Evolutionary conservation across 306 rosid genomes (phyloP).

Genomic region (Cajanus cajan): DNA sequence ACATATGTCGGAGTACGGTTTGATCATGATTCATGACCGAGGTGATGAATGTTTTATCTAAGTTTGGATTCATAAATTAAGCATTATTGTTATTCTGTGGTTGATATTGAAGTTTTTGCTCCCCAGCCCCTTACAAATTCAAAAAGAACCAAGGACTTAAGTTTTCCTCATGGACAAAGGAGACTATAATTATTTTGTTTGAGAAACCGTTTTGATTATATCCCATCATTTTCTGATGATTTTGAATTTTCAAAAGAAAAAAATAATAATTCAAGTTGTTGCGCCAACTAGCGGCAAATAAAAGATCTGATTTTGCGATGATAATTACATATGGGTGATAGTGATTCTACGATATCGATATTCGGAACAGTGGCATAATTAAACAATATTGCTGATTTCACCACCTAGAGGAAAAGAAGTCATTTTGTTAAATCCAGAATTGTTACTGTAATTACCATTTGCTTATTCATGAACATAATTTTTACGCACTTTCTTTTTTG

Average conservation of each 20-base stretch:
- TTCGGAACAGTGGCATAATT: not conserved
- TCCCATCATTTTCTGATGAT: slow-evolving; percentile 28
- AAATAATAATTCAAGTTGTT: slow-evolving; percentile 7
- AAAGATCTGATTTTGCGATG: slow-evolving; percentile 26
- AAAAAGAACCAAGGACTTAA: not conserved
- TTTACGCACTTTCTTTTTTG: not conserved
- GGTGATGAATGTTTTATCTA: slow-evolving; percentile 21
- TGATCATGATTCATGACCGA: slow-evolving; percentile 24
- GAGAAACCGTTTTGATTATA: slow-evolving; percentile 15
- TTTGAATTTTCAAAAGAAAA: slow-evolving; percentile 7
- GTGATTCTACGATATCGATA: not conserved
- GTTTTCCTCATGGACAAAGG: slow-evolving; percentile 14
- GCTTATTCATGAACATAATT: not conserved
- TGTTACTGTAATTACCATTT: not conserved
- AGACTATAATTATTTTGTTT: slow-evolving; percentile 29
- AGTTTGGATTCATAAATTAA: not conserved
- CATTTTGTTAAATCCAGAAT: no score
- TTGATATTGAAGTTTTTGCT: slow-evolving; percentile 29
- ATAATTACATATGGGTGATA: not conserved
- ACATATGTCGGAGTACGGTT: slow-evolving; percentile 48
- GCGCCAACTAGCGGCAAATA: slow-evolving; percentile 1
- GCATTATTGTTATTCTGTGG: slow-evolving; percentile 31
- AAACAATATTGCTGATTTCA: not conserved
- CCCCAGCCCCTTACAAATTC: not conserved
- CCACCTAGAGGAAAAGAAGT: slow-evolving; percentile 9